These are phyloP conservation scores for Geotrichum cucujoidarum DNA, from an alignment of 1,139 yeast species.

Conservation along the genomic window DNA sequence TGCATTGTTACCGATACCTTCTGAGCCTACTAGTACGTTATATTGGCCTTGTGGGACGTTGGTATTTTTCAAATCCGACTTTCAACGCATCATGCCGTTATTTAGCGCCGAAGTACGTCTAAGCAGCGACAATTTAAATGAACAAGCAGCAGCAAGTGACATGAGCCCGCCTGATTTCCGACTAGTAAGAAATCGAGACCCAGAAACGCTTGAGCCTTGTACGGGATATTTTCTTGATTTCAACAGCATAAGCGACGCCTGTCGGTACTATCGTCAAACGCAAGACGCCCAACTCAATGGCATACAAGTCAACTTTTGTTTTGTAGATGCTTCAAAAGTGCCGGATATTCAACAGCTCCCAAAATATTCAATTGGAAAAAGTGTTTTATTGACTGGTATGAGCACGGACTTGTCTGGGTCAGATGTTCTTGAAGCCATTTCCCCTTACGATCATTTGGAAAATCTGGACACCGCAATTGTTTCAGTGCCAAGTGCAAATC, in stretches of 20 bases:
- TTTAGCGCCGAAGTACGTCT: slow-evolving; percentile 1
- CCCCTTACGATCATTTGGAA: too few species aligned
- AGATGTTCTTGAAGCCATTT: slow-evolving; percentile 23
- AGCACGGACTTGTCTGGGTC: too few species aligned
- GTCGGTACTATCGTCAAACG: slow-evolving; percentile 46
- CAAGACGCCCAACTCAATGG: slow-evolving; percentile 49
- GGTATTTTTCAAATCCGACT: slow-evolving; percentile 32
- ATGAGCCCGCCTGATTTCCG: slow-evolving; percentile 3
- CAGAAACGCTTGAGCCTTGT: slow-evolving; percentile 42
- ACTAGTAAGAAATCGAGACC: slow-evolving; percentile 48
- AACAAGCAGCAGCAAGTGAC: neutral
- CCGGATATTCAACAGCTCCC: slow-evolving; percentile 29
- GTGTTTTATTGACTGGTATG: too few species aligned
- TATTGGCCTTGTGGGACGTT: slow-evolving; percentile 36
- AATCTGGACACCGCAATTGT: too few species aligned
- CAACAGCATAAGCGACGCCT: slow-evolving; percentile 47
- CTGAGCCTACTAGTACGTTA: slow-evolving; percentile 25
- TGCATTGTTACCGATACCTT: neutral
- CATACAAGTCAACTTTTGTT: slow-evolving; percentile 42
- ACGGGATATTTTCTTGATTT: slow-evolving; percentile 53
- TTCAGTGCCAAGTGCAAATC: too few species aligned
- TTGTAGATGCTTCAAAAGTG: slow-evolving; percentile 35
- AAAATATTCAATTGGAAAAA: neutral
- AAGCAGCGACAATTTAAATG: neutral
- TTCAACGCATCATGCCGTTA: slow-evolving; percentile 19